Percentiles rank a stretch among this genome's conserved stretches.
phyloP scores from a whole-genome alignment of 345 rosid species.

The Ceriops tagal region DNA sequence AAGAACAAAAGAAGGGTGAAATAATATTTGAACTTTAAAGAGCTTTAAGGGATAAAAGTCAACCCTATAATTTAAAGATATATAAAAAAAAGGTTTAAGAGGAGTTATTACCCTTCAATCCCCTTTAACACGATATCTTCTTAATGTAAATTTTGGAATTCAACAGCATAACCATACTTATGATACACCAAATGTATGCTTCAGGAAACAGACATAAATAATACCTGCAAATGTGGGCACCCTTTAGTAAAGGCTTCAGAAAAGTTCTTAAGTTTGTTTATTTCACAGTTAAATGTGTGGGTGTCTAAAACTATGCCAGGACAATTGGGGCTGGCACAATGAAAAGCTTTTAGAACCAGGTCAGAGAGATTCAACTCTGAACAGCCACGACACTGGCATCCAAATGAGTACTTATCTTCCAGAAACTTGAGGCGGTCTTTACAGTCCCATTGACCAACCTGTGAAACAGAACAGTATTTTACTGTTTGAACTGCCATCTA shows the following conservation, averaged over 20 bases:
- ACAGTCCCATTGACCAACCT: constrained; percentile 78
- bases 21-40: too few species aligned
- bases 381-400: constrained; percentile 67
- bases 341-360: constrained; percentile 63
- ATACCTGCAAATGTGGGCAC: constrained; percentile 43
- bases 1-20: too few species aligned
- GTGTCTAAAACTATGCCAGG: constrained; percentile 62
- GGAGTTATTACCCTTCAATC: too few species aligned
- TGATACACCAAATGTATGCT: constrained; percentile 1
- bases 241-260: constrained; percentile 16
- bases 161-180: background rate
- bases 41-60: too few species aligned
- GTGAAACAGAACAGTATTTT: constrained; percentile 21
- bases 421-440: constrained; percentile 65
- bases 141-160: background rate
- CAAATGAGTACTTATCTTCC: constrained; percentile 66
- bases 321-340: constrained; percentile 51
- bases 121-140: background rate
- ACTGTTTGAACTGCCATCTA: constrained; percentile 1
- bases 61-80: too few species aligned
- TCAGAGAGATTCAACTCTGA: constrained; percentile 57
- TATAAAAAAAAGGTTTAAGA: too few species aligned
- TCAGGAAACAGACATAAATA: constrained; percentile 10
- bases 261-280: constrained; percentile 33
- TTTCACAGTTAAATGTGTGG: constrained; percentile 29